Evolutionary conservation across 2,329 filamentous ascomycete genomes (phyloP), one percentile per base, ranked within the genome.

Genomic region (Talaromyces piceae): DNA sequence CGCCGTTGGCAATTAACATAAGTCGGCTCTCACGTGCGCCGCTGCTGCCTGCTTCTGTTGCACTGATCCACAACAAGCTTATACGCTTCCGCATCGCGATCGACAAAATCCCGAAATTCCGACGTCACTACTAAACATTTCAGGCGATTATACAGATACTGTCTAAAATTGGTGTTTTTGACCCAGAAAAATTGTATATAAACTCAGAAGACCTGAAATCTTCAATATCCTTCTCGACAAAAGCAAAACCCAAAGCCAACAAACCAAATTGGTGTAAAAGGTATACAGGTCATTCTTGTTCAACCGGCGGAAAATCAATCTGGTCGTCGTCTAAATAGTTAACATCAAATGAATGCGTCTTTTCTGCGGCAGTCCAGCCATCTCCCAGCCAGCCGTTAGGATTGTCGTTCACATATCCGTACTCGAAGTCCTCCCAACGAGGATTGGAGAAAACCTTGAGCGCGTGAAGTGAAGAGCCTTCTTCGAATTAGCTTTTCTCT

Each of bases 301-400:
- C 33, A 41, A 57, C 55, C 4, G 49, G 41, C 3, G 67, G 67
- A 51, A 65, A 67, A 49, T 69, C 66, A 28, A 69, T 47, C 41
- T 63, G 58, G n/a, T 67, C 61, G 50, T 67, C 65, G 45, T 68
- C 60, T 23, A 69, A 52, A 50, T 69, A 69, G 51, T 67, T 53
- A 5, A 69, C 65, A 23, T 61, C 57, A 53, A 69, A 62, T 27
- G 28, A 55, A 23, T 64, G 54, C 31, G 61, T 49, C 49, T 62
- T 66, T 53, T 59, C 56, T 16, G 37, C 50, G 4, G 25, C 48
- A 13, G 51, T 52, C 41, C 47, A 45, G 16, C 58, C 58, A 47
- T 61, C 56, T 4, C 59, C 59, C 37, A 61, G 47, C 48, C 47
- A 61, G 5, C 50, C 47, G 41, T 56, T 58, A 16, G 44, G 45